Evolutionary conservation across 2,329 filamentous ascomycete genomes (phyloP), one percentile per base, ranked within the genome.

Genomic region (Fusarium keratoplasticum): DNA sequence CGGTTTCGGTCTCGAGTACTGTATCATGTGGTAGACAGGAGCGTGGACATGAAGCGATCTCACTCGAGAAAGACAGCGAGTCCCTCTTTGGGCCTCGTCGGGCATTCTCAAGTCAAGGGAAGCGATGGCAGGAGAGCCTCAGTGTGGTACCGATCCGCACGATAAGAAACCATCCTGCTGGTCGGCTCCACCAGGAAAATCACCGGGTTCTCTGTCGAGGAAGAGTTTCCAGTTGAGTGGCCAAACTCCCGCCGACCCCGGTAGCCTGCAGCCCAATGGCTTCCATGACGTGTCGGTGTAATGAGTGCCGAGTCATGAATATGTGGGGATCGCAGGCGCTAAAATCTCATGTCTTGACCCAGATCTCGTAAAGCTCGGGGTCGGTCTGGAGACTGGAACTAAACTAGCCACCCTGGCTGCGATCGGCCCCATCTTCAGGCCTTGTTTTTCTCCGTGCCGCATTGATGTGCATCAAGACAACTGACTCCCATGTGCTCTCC

Each of bases 331-430:
- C 13, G 36, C 9, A 22, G 18, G n/a, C 55, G 33, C 58, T 36
- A 50, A 50, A 61, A 61, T 61, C 29, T 33, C 59, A 61, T 35
- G 29, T 35, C 40, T 36, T 52, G 27, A 20, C 27, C 59, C 20
- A 36, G 40, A 50, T 61, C 59, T 61, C 59, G 59, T 61, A 61
- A 61, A 35, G 40, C 40, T 40, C 33, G 16, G 59, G n/a, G 35
- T 36, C 35, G 35, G 40, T 22, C n/a, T 60, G 38, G 14, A 44
- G 40, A 44, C 6, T 59, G 55, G 36, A 18, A 22, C 31, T 27
- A 44, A 16, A 9, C 42, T 61, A 36, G 42, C 16, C 16, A 36
- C 11, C 29, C 31, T 27, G 27, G 57, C 33, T 40, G 14, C 11
- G 57, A 42, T 50, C 31, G 29, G 18, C 20, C 25, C 11, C 42